Percentiles rank a stretch among this genome's conserved stretches.
These are phyloP conservation scores for Leonotis leonurus DNA, from an alignment of 257 asterid genomes.

Conservation along the genomic window DNA sequence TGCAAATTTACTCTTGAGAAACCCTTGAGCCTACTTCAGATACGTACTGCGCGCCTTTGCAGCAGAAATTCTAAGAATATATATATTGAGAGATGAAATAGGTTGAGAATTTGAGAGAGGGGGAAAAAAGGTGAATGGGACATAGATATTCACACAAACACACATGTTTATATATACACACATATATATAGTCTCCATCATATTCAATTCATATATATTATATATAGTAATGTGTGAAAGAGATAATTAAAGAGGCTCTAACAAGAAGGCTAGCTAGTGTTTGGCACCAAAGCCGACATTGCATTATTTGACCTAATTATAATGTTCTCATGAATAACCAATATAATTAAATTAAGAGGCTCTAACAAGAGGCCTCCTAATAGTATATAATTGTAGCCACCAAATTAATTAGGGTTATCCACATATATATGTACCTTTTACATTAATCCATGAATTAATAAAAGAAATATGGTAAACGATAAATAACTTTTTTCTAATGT, in stretches of 20 bases:
- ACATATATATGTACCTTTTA: too few relatives aligned
- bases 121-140: neutral
- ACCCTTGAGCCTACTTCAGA: too few relatives aligned
- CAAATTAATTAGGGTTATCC: too few relatives aligned
- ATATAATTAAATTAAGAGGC: neutral
- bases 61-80: neutral
- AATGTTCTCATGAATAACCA: neutral
- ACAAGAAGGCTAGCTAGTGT: neutral
- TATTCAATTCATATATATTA: too few relatives aligned
- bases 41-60: too few relatives aligned
- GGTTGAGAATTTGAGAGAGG: neutral
- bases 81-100: neutral
- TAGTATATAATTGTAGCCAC: neutral
- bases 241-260: neutral
- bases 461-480: too few relatives aligned
- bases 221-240: neutral
- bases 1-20: conserved; percentile 39
- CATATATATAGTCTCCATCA: neutral
- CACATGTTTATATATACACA: neutral
- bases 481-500: too few relatives aligned
- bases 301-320: neutral
- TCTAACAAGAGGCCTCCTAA: neutral
- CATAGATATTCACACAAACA: too few relatives aligned
- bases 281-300: conserved; percentile 3
- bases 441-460: too few relatives aligned